Evolutionary conservation across 768 basidiomycete species (phyloP).

Genomic region (Clitopilus hobsonii): DNA sequence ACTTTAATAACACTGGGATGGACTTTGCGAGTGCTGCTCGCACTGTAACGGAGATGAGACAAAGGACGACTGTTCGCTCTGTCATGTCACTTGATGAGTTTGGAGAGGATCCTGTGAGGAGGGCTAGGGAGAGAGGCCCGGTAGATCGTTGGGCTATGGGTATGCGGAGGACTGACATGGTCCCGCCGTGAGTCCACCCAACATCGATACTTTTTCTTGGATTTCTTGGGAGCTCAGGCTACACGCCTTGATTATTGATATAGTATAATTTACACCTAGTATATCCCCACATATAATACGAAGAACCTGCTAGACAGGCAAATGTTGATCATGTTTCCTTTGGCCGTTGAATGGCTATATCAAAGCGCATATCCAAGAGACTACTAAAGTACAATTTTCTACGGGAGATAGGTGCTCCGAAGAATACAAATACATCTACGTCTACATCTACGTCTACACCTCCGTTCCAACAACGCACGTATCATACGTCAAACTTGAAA

Average conservation of each 20-base stretch:
- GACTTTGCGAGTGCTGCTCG: no score
- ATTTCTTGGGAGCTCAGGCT: no score
- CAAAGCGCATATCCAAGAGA: neutral
- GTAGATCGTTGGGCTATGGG: neutral
- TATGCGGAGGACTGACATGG: no score
- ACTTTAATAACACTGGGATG: constrained; percentile 3
- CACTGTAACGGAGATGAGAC: neutral
- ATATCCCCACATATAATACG: no score
- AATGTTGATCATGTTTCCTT: no score
- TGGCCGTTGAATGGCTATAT: no score
- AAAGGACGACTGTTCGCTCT: neutral
- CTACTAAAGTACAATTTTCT: neutral
- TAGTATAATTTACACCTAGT: no score
- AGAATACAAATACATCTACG: neutral
- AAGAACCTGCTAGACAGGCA: no score
- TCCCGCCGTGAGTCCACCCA: no score
- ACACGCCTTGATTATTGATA: no score
- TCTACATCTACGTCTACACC: neutral
- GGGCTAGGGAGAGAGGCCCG: neutral
- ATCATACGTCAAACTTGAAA: constrained; percentile 20
- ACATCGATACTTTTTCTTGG: no score
- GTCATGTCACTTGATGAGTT: constrained; percentile 9
- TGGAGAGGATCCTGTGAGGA: constrained; percentile 12
- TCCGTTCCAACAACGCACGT: no score
- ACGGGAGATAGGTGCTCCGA: neutral